phyloP scores from a whole-genome alignment of 139 green algal genomes.

The Chlorella sp. region DNA sequence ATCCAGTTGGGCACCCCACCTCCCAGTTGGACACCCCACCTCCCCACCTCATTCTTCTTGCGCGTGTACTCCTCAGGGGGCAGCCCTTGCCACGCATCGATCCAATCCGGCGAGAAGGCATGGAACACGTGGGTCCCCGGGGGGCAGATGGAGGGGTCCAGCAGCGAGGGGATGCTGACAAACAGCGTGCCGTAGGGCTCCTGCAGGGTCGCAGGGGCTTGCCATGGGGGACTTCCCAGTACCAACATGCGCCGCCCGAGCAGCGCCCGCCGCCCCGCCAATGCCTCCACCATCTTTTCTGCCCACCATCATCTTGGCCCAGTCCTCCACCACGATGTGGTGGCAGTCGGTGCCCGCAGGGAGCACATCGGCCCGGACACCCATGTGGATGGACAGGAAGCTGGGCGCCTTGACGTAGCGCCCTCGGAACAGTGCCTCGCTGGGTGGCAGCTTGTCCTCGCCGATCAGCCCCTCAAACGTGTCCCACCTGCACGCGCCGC shows the following conservation, averaged over 20 bases:
- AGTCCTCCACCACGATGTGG: slow-evolving; percentile 95
- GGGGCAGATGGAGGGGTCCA: slow-evolving; percentile 88
- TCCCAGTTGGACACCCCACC: background rate
- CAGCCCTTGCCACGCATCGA: slow-evolving; percentile 86
- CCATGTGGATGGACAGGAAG: slow-evolving; percentile 94
- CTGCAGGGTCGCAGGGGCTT: too few relatives aligned
- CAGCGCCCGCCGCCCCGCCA: too few relatives aligned
- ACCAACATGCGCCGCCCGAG: too few relatives aligned
- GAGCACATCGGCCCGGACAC: slow-evolving; percentile 78
- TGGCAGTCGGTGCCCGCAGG: slow-evolving; percentile 71
- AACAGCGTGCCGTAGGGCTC: slow-evolving; percentile 89
- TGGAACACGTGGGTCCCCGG: slow-evolving; percentile 87
- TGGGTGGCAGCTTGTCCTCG: slow-evolving; percentile 64
- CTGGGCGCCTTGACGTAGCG: slow-evolving; percentile 93
- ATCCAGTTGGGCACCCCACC: background rate
- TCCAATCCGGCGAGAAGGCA: slow-evolving; percentile 96
- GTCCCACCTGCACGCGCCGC: too few relatives aligned
- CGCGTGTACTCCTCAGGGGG: too few relatives aligned
- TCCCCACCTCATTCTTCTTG: background rate
- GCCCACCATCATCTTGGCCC: slow-evolving; percentile 74
- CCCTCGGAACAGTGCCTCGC: slow-evolving; percentile 54
- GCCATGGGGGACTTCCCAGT: too few relatives aligned
- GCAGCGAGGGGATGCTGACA: slow-evolving; percentile 90
- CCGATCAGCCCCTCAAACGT: slow-evolving; percentile 86
- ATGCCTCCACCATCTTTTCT: too few relatives aligned